Conservation (phyloP, 2,329 filamentous ascomycete genomes). For the Sporothrix brunneoviolacea region DNA sequence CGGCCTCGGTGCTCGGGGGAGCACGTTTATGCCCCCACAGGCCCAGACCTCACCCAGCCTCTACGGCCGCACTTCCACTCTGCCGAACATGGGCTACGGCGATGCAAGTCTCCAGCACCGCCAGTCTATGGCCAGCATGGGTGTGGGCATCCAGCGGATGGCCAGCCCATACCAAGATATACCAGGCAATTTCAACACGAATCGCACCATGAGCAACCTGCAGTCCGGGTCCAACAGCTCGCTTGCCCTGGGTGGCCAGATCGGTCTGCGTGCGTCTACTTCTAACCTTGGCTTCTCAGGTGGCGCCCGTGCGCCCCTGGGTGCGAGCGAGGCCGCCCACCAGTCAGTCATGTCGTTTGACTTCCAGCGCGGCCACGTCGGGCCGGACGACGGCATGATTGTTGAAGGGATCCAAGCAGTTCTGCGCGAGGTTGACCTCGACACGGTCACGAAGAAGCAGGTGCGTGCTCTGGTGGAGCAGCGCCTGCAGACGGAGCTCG, state of each 20-base stretch:
- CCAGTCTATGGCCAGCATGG: slow-evolving; percentile 66
- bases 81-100: slow-evolving; percentile 37
- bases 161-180: slow-evolving; percentile 54
- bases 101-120: slow-evolving; percentile 51
- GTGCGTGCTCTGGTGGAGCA: slow-evolving; percentile 87
- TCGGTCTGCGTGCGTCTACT: slow-evolving; percentile 34
- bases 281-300: slow-evolving; percentile 42
- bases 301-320: slow-evolving; percentile 41
- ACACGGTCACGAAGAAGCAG: slow-evolving; percentile 98
- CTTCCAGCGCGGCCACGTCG: slow-evolving; percentile 52
- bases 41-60: slow-evolving; percentile 65
- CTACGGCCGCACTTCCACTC: slow-evolving; percentile 38
- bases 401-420: slow-evolving; percentile 78
- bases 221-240: slow-evolving; percentile 43
- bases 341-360: slow-evolving; percentile 51
- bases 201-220: slow-evolving; percentile 57
- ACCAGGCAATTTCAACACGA: slow-evolving; percentile 29
- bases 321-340: slow-evolving; percentile 34
- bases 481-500: slow-evolving; percentile 80
- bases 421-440: slow-evolving; percentile 81
- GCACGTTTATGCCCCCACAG: slow-evolving; percentile 73
- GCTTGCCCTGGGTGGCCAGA: slow-evolving; percentile 32
- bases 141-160: slow-evolving; percentile 41
- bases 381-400: slow-evolving; percentile 74
- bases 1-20: slow-evolving; percentile 65